These are phyloP conservation scores for Polyporus arcularius DNA, from an alignment of 768 basidiomycete genomes.

Conservation along the genomic window DNA sequence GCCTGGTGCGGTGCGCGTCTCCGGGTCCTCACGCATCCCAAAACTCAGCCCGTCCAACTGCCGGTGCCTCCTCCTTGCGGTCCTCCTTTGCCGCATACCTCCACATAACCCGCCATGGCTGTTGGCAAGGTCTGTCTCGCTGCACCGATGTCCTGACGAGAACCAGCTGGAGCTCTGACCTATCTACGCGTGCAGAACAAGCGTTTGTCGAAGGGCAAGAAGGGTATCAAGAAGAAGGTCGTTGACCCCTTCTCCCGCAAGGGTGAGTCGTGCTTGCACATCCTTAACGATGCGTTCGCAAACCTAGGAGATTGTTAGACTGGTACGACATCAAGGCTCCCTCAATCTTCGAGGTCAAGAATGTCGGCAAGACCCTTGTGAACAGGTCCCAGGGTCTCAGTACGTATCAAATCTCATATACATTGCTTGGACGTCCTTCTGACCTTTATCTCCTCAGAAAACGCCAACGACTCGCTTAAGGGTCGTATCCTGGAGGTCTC, in stretches of 20 bases:
- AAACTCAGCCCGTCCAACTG: slow-evolving; percentile 53
- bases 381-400: slow-evolving; percentile 98
- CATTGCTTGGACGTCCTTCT: slow-evolving; percentile 12
- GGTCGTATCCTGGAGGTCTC: slow-evolving; percentile 96
- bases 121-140: slow-evolving; percentile 75
- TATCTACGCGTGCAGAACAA: slow-evolving; percentile 70
- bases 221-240: slow-evolving; percentile 99
- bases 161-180: not conserved
- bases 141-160: not conserved
- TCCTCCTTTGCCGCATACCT: slow-evolving; percentile 37
- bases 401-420: slow-evolving; percentile 46
- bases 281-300: not conserved
- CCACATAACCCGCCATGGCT: slow-evolving; percentile 62
- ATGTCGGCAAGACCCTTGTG: slow-evolving; percentile 97
- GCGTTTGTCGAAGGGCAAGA: slow-evolving; percentile 96
- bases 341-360: slow-evolving; percentile 94
- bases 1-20: slow-evolving; percentile 14
- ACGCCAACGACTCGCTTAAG: slow-evolving; percentile 97
- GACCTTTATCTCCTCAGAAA: slow-evolving; percentile 57
- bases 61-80: slow-evolving; percentile 45
- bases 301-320: slow-evolving; percentile 48
- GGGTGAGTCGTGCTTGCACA: slow-evolving; percentile 51
- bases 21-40: slow-evolving; percentile 28
- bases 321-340: slow-evolving; percentile 99
- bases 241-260: slow-evolving; percentile 99